Evolutionary conservation across 2,329 filamentous ascomycete genomes (phyloP).

Genomic region (Epicoccum sorghinum): DNA sequence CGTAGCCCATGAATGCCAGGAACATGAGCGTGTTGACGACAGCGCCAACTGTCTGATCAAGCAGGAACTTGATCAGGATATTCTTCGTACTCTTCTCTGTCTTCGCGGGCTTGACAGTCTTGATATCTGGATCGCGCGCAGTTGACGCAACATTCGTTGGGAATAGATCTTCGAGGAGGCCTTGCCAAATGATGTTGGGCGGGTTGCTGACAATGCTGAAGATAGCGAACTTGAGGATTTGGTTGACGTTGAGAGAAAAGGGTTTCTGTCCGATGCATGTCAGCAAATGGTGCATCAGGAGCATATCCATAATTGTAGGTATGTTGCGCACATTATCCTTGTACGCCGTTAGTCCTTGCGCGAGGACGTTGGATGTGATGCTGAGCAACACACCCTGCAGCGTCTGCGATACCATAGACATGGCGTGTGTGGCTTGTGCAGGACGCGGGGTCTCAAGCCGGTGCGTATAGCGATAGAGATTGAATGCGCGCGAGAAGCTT

Average conservation of each 20-base stretch:
- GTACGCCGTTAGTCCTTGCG: conserved; percentile 71
- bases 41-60: conserved; percentile 73
- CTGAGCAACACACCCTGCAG: conserved; percentile 70
- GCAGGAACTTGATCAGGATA: conserved; percentile 68
- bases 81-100: conserved; percentile 62
- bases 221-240: conserved; percentile 77
- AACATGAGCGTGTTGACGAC: conserved; percentile 70
- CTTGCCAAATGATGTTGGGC: conserved; percentile 87
- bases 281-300: background rate
- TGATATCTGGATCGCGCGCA: conserved; percentile 28
- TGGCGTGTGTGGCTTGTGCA: conserved; percentile 18
- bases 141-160: conserved; percentile 61
- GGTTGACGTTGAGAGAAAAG: conserved; percentile 67
- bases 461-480: background rate
- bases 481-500: background rate
- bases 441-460: background rate
- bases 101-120: conserved; percentile 32
- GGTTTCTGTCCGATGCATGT: conserved; percentile 54
- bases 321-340: conserved; percentile 58
- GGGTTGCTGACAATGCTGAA: conserved; percentile 77
- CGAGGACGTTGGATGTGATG: conserved; percentile 73
- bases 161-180: conserved; percentile 74
- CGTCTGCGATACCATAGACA: conserved; percentile 46
- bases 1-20: conserved; percentile 63
- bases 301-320: background rate